Evolutionary conservation across 2,329 filamentous ascomycete genomes (phyloP).

Genomic region (Rhinocladiella similis): DNA sequence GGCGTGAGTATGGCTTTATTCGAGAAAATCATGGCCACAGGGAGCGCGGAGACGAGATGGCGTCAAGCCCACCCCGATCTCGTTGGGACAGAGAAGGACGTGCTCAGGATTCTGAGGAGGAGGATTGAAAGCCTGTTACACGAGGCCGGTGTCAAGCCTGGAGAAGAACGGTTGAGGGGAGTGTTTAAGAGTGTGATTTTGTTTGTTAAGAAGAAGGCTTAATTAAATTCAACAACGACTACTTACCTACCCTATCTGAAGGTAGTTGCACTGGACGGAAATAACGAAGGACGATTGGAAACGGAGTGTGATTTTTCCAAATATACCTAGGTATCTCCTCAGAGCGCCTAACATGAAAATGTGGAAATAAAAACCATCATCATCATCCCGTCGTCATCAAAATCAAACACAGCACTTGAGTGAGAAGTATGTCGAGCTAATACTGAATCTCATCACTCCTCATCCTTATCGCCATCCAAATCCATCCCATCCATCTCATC

Average conservation of each 20-base stretch:
- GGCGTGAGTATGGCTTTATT: conserved; percentile 31
- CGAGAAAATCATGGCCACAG: conserved; percentile 34
- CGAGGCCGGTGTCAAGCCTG: conserved; percentile 41
- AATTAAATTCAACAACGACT: neutral
- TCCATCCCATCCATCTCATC: conserved; percentile 48
- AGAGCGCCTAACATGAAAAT: too few species aligned
- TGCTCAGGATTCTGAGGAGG: conserved; percentile 31
- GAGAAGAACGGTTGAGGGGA: conserved; percentile 22
- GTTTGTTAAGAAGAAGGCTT: conserved; percentile 29
- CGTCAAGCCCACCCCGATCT: conserved; percentile 39
- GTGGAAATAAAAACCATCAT: too few species aligned
- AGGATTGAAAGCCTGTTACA: conserved; percentile 36
- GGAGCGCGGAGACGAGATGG: conserved; percentile 42
- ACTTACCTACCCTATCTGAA: too few species aligned
- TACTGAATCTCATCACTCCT: conserved; percentile 2
- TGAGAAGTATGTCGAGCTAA: too few species aligned
- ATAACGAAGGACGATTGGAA: too few species aligned
- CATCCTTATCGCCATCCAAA: conserved; percentile 9
- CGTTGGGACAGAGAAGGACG: conserved; percentile 34
- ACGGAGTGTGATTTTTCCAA: too few species aligned
- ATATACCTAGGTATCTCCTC: too few species aligned
- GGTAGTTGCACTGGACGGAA: too few species aligned
- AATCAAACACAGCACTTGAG: too few species aligned
- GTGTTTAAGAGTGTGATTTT: conserved; percentile 25
- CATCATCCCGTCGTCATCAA: too few species aligned